phyloP scores from a whole-genome alignment of 305 asterid species.

The Plantago rigida region DNA sequence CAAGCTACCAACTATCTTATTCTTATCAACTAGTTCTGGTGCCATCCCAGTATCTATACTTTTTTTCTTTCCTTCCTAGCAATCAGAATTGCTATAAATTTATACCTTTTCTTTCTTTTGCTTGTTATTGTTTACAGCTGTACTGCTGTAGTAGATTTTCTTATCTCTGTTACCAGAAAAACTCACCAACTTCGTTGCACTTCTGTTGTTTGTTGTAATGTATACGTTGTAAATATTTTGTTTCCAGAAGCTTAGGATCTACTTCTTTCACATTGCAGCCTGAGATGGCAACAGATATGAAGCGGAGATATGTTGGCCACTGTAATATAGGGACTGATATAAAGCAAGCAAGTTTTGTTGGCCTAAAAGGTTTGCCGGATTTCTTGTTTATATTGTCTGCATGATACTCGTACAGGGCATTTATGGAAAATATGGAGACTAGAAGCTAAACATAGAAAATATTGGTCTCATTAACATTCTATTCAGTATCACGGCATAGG shows the following conservation, averaged over 20 bases:
- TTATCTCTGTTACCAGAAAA: neutral
- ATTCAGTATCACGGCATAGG: neutral
- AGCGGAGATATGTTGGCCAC: constrained; percentile 84
- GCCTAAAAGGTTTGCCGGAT: constrained; percentile 63
- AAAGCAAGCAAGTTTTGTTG: constrained; percentile 93
- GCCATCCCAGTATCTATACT: too few species aligned
- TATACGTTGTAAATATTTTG: neutral
- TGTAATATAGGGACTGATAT: constrained; percentile 90
- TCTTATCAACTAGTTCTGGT: too few species aligned
- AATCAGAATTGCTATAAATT: neutral
- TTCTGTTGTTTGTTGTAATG: constrained; percentile 12
- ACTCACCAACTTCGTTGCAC: neutral
- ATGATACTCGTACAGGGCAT: constrained; percentile 3
- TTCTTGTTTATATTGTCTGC: constrained; percentile 9
- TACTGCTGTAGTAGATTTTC: neutral
- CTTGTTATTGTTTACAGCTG: neutral
- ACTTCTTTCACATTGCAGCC: constrained; percentile 48
- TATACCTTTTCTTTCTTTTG: constrained; percentile 8
- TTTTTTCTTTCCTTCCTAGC: neutral
- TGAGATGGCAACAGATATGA: constrained; percentile 80
- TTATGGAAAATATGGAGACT: too few species aligned
- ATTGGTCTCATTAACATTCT: neutral
- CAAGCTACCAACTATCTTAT: too few species aligned
- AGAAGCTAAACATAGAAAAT: neutral
- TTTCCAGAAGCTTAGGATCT: constrained; percentile 12